Conservation (phyloP, 1,139 yeast species). For the Debaryomycetaceae sp. region DNA sequence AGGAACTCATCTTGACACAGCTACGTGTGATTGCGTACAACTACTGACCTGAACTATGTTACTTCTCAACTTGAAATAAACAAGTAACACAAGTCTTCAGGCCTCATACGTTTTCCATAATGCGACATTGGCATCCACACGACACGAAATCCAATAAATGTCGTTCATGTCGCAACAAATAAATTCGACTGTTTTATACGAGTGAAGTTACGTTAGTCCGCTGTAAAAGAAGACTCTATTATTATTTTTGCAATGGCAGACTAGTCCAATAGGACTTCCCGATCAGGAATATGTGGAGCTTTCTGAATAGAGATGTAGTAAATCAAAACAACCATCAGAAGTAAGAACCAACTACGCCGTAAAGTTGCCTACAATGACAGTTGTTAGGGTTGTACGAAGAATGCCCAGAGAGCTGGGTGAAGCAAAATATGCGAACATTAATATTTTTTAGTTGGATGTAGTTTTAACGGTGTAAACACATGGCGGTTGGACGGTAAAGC, state of each 20-base stretch:
- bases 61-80: background rate
- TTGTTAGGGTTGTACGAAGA: too few relatives aligned
- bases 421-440: too few relatives aligned
- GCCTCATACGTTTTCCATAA: background rate
- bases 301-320: background rate
- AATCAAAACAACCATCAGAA: too few relatives aligned
- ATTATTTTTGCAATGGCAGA: background rate
- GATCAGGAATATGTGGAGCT: background rate
- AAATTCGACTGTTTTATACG: too few relatives aligned
- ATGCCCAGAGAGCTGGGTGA: too few relatives aligned
- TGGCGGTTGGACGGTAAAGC: background rate
- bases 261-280: background rate
- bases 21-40: background rate
- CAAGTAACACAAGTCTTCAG: background rate
- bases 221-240: background rate
- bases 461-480: too few relatives aligned
- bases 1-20: constrained; percentile 9
- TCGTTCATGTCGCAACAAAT: too few relatives aligned
- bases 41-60: background rate
- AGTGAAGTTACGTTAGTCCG: background rate
- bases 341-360: too few relatives aligned
- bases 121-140: background rate
- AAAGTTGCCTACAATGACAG: too few relatives aligned
- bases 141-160: background rate
- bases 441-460: too few relatives aligned